phyloP scores from a whole-genome alignment of 805 yeast genomes.

The Saccharomycopsis sp. region DNA sequence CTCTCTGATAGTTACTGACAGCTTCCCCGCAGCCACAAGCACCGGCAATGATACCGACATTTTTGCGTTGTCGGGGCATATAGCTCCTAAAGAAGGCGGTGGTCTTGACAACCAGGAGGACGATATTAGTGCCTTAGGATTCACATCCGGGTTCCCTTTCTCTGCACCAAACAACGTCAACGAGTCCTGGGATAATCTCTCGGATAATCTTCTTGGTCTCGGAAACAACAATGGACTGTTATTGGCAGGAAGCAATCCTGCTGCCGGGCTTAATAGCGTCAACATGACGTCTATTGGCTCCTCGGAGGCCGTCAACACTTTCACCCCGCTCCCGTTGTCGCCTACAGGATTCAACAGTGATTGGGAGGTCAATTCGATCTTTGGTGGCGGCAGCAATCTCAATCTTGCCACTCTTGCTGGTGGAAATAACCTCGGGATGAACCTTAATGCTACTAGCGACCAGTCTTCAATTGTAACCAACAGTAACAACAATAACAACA shows the following conservation, averaged over 20 bases:
- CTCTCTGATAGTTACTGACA: not conserved
- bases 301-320: not conserved
- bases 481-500: constrained; percentile 5
- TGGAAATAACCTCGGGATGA: not conserved
- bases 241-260: no score
- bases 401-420: not conserved
- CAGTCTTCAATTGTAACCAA: constrained; percentile 4
- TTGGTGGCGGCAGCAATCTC: constrained; percentile 3
- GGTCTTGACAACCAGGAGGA: no score
- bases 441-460: not conserved
- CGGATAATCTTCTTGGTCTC: not conserved
- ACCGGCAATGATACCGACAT: no score
- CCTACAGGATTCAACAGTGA: constrained; percentile 18
- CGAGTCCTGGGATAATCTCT: not conserved
- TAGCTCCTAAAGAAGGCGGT: no score
- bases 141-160: no score
- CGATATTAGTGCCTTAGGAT: no score
- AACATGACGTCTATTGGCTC: not conserved
- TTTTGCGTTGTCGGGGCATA: no score
- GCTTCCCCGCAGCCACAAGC: no score
- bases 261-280: constrained; percentile 1
- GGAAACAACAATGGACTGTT: constrained; percentile 2
- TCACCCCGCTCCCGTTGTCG: constrained; percentile 6
- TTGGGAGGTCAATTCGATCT: constrained; percentile 19
- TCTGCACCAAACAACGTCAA: no score